Percentiles rank a stretch among this genome's conserved stretches.
phyloP scores from a whole-genome alignment of 805 yeast genomes.

The Groenewaldozyma salmanticensis region DNA sequence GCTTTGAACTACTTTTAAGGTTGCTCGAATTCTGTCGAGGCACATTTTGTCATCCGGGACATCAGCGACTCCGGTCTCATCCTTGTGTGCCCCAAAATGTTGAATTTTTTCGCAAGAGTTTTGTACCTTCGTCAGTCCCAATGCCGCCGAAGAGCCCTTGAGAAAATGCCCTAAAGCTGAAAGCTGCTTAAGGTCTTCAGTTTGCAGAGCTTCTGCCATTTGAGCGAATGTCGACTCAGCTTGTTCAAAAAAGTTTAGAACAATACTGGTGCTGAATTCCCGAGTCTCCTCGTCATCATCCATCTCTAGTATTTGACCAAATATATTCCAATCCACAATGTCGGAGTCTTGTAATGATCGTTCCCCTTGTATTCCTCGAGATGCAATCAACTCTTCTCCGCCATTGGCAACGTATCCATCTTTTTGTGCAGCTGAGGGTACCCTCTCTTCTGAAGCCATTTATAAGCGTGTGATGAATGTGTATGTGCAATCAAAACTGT shows the following conservation, averaged over 20 bases:
- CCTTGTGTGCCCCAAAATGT: conserved; percentile 60
- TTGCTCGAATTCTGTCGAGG: conserved; percentile 22
- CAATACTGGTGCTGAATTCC: conserved; percentile 70
- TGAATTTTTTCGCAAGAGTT: conserved; percentile 89
- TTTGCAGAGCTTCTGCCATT: conserved; percentile 47
- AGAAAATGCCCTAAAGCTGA: conserved; percentile 82
- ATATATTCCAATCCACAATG: conserved; percentile 78
- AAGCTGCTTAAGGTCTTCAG: conserved; percentile 41
- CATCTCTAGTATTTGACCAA: conserved; percentile 83
- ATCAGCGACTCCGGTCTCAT: conserved; percentile 26
- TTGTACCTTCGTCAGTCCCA: conserved; percentile 76
- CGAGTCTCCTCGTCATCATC: conserved; percentile 82
- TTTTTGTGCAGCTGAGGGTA: too few species aligned
- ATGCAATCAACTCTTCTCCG: not conserved
- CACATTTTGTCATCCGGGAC: conserved; percentile 25
- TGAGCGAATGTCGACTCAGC: conserved; percentile 69
- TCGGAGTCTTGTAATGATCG: conserved; percentile 31
- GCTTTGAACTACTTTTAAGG: conserved; percentile 22
- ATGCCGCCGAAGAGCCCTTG: conserved; percentile 91
- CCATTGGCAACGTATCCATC: too few species aligned
- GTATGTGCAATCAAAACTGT: not conserved
- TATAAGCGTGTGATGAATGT: not conserved
- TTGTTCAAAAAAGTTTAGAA: conserved; percentile 82
- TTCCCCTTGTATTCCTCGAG: not conserved
- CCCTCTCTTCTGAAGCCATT: too few species aligned